Percentiles rank a stretch among this genome's conserved stretches.
Conservation (phyloP, 2,329 filamentous ascomycete genomes). For the Rasamsonia emersonii region DNA sequence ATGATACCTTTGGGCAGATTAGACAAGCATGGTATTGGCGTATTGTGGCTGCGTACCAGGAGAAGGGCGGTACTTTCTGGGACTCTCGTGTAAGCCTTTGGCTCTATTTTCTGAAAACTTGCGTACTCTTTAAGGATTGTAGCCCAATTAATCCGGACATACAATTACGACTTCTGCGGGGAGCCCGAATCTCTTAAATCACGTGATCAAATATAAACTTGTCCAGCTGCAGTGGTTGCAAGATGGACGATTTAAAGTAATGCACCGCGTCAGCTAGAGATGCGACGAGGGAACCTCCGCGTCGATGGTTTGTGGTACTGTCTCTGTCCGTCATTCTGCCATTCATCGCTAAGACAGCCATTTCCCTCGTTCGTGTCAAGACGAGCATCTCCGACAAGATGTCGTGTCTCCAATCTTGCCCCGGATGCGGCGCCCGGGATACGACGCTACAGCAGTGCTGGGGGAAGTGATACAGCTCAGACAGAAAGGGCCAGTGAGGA, state of each 20-base stretch:
- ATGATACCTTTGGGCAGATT: conserved; percentile 20
- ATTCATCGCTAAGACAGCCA: conserved; percentile 12
- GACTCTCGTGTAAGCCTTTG: neutral
- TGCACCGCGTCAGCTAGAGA: conserved; percentile 1
- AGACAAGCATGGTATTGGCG: conserved; percentile 32
- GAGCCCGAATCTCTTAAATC: neutral
- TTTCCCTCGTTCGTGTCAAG: conserved; percentile 7
- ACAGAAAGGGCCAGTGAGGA: no score
- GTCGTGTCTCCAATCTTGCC: conserved; percentile 4
- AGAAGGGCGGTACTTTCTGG: neutral
- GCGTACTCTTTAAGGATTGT: no score
- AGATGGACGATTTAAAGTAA: no score
- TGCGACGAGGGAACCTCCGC: conserved; percentile 14
- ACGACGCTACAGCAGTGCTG: neutral
- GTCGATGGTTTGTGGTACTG: conserved; percentile 35
- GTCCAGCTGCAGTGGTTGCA: no score
- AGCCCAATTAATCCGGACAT: no score
- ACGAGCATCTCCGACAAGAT: conserved; percentile 9
- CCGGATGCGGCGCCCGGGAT: no score
- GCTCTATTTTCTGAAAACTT: neutral
- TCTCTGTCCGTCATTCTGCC: conserved; percentile 30
- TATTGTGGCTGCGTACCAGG: conserved; percentile 17
- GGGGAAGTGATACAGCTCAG: no score
- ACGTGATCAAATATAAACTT: conserved; percentile 4
- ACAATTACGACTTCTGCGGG: neutral